Percentiles rank a stretch among this genome's conserved stretches.
These are phyloP conservation scores for Solanum medicagineum DNA, from an alignment of 257 asterid species.

Conservation along the genomic window DNA sequence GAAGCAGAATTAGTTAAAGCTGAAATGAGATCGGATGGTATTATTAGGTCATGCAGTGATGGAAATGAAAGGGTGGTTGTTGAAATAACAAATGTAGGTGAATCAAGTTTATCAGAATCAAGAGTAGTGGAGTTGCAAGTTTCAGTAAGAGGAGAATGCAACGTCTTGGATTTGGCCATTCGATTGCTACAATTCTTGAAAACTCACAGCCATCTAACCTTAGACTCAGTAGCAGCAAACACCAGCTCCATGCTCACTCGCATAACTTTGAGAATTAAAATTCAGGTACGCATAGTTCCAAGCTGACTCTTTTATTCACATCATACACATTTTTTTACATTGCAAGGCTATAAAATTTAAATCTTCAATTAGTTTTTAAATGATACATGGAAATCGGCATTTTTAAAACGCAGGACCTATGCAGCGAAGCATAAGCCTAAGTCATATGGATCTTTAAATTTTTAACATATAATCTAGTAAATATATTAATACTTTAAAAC, in stretches of 20 bases:
- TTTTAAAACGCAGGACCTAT: no score
- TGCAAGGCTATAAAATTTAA: not conserved
- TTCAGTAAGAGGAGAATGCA: not conserved
- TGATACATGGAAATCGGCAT: no score
- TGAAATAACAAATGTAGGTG: not conserved
- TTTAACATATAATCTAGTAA: not conserved
- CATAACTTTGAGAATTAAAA: not conserved
- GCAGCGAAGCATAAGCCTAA: not conserved
- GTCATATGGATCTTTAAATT: not conserved
- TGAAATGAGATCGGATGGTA: not conserved
- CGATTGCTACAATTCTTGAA: conserved; percentile 1
- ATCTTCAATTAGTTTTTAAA: not conserved
- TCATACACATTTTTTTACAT: not conserved
- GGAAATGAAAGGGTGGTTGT: not conserved
- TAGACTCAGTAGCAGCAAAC: conserved; percentile 1
- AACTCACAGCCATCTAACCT: not conserved
- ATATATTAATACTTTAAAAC: not conserved
- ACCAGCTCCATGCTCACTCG: not conserved
- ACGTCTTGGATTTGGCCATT: not conserved
- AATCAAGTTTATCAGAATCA: not conserved
- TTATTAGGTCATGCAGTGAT: not conserved
- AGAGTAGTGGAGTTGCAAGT: conserved; percentile 1
- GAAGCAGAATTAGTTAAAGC: not conserved
- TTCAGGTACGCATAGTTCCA: not conserved
- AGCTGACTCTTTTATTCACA: not conserved